Conservation (phyloP, 306 rosid species). For the Acacia acuminata region DNA sequence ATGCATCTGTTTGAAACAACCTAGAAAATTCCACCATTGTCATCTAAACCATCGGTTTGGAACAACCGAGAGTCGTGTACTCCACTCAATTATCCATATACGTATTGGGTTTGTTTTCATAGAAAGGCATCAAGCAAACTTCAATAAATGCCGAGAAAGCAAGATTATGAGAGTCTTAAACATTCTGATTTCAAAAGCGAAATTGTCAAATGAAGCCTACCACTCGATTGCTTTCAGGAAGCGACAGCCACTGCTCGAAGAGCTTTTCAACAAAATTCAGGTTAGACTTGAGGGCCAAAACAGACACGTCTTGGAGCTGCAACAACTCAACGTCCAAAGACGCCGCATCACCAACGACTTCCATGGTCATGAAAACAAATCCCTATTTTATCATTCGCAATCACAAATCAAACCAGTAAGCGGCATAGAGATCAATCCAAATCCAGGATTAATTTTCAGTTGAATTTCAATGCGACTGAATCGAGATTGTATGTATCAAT, state of each 20-base stretch:
- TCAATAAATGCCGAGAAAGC: not conserved
- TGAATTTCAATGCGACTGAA: conserved; percentile 38
- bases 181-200: conserved; percentile 16
- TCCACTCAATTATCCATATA: conserved; percentile 10
- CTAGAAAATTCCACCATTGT: not conserved
- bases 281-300: conserved; percentile 78
- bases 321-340: conserved; percentile 83
- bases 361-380: conserved; percentile 72
- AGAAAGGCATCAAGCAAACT: not conserved
- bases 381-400: conserved; percentile 52
- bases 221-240: conserved; percentile 81
- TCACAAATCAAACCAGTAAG: conserved; percentile 41
- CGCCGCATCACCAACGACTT: conserved; percentile 76
- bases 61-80: conserved; percentile 6
- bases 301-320: conserved; percentile 88
- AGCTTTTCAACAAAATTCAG: conserved; percentile 68
- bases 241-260: conserved; percentile 94
- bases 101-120: not conserved
- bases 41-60: conserved; percentile 7
- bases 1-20: conserved; percentile 21
- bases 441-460: conserved; percentile 43
- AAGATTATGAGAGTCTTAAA: conserved; percentile 13
- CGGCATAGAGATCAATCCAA: conserved; percentile 34
- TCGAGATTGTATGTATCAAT: conserved; percentile 8
- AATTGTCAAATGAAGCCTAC: conserved; percentile 42